These are phyloP conservation scores for Centrapalus pauciflorus DNA, from an alignment of 129 eudicot species.

Conservation along the genomic window DNA sequence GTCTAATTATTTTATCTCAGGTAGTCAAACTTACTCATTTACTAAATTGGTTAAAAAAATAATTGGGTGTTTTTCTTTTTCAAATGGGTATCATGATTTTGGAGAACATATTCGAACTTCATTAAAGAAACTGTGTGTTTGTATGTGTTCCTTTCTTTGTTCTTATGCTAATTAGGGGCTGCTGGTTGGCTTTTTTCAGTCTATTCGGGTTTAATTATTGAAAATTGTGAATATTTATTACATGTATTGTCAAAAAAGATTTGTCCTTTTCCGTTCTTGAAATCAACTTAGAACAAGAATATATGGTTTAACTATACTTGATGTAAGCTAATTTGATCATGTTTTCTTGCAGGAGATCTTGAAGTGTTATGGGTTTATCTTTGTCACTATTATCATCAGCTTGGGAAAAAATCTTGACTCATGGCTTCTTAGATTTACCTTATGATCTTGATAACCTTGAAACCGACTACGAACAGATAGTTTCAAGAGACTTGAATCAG, in stretches of 20 bases:
- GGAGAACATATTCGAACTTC: not conserved
- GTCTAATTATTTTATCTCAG: no score
- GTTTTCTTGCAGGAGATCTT: constrained; percentile 23
- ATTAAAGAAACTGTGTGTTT: not conserved
- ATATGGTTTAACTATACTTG: not conserved
- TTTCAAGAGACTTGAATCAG: constrained; percentile 45
- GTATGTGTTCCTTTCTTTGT: not conserved
- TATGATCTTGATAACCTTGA: constrained; percentile 27
- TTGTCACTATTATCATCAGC: constrained; percentile 54
- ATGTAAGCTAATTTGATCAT: not conserved
- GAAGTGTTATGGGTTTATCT: constrained; percentile 47
- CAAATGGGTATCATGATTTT: constrained; percentile 12
- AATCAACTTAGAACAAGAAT: not conserved
- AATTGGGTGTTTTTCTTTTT: not conserved
- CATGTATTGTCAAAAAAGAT: not conserved
- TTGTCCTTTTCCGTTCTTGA: constrained; percentile 13
- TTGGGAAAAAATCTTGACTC: constrained; percentile 43
- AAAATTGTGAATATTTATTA: constrained; percentile 4
- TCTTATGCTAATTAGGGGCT: not conserved
- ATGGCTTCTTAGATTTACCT: constrained; percentile 25
- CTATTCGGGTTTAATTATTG: constrained; percentile 1
- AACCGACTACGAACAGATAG: constrained; percentile 37
- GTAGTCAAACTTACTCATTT: no score
- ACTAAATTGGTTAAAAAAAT: not conserved
- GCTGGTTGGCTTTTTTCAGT: not conserved